Conservation (phyloP, 345 rosid genomes). For the Theobroma cacao region DNA sequence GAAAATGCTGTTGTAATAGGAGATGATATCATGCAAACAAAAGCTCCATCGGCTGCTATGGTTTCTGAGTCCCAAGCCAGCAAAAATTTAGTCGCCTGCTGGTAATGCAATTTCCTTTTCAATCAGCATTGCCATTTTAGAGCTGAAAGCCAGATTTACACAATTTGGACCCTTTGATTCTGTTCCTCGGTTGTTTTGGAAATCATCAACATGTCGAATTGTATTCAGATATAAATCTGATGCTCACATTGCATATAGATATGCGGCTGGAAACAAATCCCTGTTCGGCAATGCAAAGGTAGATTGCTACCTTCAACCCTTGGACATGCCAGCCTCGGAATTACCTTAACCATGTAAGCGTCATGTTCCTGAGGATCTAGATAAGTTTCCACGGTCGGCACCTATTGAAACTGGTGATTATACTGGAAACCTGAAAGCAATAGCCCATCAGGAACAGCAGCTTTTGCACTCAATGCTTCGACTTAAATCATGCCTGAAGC, state of each 20-base stretch:
- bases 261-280: not conserved
- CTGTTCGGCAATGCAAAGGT: not conserved
- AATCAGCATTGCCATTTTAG: not conserved
- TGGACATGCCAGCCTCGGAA: not conserved
- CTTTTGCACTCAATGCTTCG: not conserved
- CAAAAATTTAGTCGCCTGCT: not conserved
- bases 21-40: slow-evolving; percentile 40
- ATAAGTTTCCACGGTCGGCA: not conserved
- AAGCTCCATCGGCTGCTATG: slow-evolving; percentile 21
- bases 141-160: not conserved
- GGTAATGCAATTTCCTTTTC: not conserved
- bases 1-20: slow-evolving; percentile 28
- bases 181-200: not conserved
- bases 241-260: not conserved
- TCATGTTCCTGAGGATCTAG: not conserved
- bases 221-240: not conserved
- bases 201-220: not conserved
- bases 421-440: too few relatives aligned
- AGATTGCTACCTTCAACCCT: not conserved
- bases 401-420: too few relatives aligned
- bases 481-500: not conserved
- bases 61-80: not conserved
- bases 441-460: not conserved
- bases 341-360: not conserved
- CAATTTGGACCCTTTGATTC: not conserved